Conservation (phyloP, 139 green algal genomes). For the Tetradesmus lagerheimii region DNA sequence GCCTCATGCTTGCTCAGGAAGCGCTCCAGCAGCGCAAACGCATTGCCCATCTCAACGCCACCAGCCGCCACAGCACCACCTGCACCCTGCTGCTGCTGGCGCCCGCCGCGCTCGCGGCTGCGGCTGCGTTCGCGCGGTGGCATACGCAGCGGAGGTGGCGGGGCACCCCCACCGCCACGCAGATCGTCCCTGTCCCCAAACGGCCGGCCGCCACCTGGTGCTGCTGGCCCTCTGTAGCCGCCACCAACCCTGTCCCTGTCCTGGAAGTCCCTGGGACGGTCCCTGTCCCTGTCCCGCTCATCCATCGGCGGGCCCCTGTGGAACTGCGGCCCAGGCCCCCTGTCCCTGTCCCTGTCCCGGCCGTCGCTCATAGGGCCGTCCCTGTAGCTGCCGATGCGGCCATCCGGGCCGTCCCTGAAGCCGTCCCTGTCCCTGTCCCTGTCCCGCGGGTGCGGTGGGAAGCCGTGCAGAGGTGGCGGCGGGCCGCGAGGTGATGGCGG, state of each 20-base stretch:
- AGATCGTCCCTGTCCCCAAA: not conserved
- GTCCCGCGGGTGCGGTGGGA: not conserved
- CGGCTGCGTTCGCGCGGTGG: not conserved
- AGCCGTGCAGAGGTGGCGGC: too few species aligned
- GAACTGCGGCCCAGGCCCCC: too few species aligned
- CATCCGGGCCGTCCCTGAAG: not conserved
- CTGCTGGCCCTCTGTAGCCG: not conserved
- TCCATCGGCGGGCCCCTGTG: not conserved
- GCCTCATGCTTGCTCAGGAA: conserved; percentile 25
- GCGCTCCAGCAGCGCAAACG: conserved; percentile 13
- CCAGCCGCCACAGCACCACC: not conserved
- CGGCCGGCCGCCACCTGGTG: not conserved
- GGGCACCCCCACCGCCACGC: not conserved
- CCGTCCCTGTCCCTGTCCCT: not conserved
- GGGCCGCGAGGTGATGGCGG: not conserved
- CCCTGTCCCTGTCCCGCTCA: too few species aligned
- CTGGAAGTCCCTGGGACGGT: not conserved
- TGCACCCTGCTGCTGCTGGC: not conserved
- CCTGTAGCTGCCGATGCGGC: not conserved
- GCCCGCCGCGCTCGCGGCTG: not conserved
- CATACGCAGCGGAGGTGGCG: too few species aligned
- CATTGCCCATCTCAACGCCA: not conserved
- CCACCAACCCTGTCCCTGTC: not conserved
- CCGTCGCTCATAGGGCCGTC: not conserved
- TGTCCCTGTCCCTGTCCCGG: not conserved